Percentiles rank a stretch among this genome's conserved stretches.
Evolutionary conservation across 495 filamentous ascomycete genomes (phyloP).

Genomic region (Penicillium cataractarum): DNA sequence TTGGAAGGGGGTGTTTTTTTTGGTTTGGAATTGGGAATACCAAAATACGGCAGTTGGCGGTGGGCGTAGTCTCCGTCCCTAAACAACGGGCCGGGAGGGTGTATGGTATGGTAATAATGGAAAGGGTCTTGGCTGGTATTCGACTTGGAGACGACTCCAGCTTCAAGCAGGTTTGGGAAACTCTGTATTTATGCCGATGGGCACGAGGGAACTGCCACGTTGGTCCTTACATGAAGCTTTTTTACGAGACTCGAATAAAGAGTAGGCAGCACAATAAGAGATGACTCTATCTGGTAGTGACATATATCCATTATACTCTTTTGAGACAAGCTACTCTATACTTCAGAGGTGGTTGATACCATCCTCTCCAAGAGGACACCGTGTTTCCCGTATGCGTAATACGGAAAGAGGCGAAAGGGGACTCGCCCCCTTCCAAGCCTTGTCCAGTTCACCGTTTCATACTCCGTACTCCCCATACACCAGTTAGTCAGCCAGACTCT

Average conservation of each 20-base stretch:
- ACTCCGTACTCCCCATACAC: neutral
- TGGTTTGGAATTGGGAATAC: constrained; percentile 30
- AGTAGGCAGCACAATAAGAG: neutral
- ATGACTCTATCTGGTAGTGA: neutral
- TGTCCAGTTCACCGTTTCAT: neutral
- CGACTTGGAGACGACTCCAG: neutral
- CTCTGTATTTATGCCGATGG: neutral
- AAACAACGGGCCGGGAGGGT: neutral
- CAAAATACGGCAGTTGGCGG: constrained; percentile 28
- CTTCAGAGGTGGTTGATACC: neutral
- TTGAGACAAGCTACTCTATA: too few relatives aligned
- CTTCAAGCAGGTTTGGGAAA: neutral
- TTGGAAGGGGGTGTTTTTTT: constrained; percentile 22
- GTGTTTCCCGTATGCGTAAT: constrained; percentile 40
- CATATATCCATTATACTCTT: neutral
- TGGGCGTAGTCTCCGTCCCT: constrained; percentile 24
- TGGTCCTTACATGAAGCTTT: neutral
- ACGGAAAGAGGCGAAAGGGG: constrained; percentile 22
- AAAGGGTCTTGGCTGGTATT: neutral
- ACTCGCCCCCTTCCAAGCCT: constrained; percentile 7
- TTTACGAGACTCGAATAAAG: too few relatives aligned
- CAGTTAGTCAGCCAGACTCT: neutral
- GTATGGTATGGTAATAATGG: constrained; percentile 1
- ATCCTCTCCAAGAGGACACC: constrained; percentile 39
- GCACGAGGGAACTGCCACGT: constrained; percentile 1